Percentiles rank a stretch among this genome's conserved stretches.
phyloP scores from a whole-genome alignment of 2,329 filamentous ascomycete species.

The Endoconidiophora laricicola region DNA sequence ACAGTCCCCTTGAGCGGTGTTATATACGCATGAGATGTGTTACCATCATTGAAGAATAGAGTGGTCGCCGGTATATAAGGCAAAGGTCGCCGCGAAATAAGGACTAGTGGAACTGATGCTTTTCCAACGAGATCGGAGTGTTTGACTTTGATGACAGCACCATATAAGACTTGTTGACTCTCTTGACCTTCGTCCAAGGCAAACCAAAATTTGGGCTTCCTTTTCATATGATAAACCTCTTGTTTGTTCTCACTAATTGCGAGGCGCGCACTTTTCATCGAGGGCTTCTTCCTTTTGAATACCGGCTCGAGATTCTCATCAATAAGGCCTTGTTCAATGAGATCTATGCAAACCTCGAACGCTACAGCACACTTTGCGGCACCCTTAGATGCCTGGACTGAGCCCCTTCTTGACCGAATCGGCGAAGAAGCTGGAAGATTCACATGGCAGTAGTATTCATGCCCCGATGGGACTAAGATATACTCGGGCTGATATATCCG shows the following conservation, averaged over 20 bases:
- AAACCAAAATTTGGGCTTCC: conserved; percentile 64
- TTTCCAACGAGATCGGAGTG: conserved; percentile 37
- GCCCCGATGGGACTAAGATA: conserved; percentile 36
- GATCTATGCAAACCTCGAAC: conserved; percentile 59
- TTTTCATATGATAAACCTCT: conserved; percentile 56
- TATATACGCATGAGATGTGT: conserved; percentile 40
- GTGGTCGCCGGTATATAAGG: conserved; percentile 51
- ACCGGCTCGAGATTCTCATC: conserved; percentile 59
- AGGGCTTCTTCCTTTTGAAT: conserved; percentile 53
- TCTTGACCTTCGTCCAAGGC: conserved; percentile 27
- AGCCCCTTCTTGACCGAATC: conserved; percentile 48
- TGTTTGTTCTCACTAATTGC: conserved; percentile 67
- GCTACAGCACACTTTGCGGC: conserved; percentile 78
- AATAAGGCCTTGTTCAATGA: conserved; percentile 50
- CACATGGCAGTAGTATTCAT: conserved; percentile 59
- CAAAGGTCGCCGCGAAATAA: conserved; percentile 52
- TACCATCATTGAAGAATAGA: conserved; percentile 52
- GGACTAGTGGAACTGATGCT: conserved; percentile 43
- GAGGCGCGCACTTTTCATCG: conserved; percentile 72
- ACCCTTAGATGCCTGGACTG: conserved; percentile 49
- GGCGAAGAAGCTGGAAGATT: conserved; percentile 61
- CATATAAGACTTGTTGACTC: background rate
- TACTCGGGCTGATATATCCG: conserved; percentile 36
- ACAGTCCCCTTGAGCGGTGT: conserved; percentile 28
- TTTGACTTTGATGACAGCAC: background rate